A percentile compares a stretch with the other conserved stretches of the same genome.
Conservation (phyloP, 2,329 filamentous ascomycete species). For the Phyllachora maydis region DNA sequence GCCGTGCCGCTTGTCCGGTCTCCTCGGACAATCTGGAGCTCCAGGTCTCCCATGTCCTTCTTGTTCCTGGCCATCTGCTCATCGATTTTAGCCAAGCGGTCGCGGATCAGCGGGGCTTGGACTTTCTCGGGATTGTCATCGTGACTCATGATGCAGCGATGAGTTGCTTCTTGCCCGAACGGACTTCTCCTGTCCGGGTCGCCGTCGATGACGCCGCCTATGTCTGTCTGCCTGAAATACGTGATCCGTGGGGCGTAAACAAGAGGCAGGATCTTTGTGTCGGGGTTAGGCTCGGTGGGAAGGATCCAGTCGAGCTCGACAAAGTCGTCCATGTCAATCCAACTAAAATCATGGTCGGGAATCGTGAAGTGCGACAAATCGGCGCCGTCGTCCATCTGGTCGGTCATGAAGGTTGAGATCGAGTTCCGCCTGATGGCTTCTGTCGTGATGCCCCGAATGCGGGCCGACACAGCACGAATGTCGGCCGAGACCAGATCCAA, state of each 20-base stretch:
- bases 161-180: constrained; percentile 84
- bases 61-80: constrained; percentile 60
- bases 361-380: constrained; percentile 85
- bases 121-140: constrained; percentile 77
- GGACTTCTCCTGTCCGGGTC: constrained; percentile 68
- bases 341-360: constrained; percentile 82
- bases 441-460: constrained; percentile 58
- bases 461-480: constrained; percentile 81
- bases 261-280: constrained; percentile 84
- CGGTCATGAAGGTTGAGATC: constrained; percentile 25
- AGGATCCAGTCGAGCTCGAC: constrained; percentile 95
- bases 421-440: constrained; percentile 51
- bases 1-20: constrained; percentile 26
- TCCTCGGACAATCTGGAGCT: constrained; percentile 39
- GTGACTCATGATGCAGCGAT: constrained; percentile 86
- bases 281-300: constrained; percentile 72
- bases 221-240: constrained; percentile 93
- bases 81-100: constrained; percentile 58
- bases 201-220: constrained; percentile 58
- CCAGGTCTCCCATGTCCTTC: constrained; percentile 51
- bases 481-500: constrained; percentile 83
- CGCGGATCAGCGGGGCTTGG: constrained; percentile 67
- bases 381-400: constrained; percentile 33
- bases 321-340: constrained; percentile 99
- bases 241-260: constrained; percentile 89